These are phyloP conservation scores for Boletus speciosus DNA, from an alignment of 768 basidiomycete species.

Conservation along the genomic window DNA sequence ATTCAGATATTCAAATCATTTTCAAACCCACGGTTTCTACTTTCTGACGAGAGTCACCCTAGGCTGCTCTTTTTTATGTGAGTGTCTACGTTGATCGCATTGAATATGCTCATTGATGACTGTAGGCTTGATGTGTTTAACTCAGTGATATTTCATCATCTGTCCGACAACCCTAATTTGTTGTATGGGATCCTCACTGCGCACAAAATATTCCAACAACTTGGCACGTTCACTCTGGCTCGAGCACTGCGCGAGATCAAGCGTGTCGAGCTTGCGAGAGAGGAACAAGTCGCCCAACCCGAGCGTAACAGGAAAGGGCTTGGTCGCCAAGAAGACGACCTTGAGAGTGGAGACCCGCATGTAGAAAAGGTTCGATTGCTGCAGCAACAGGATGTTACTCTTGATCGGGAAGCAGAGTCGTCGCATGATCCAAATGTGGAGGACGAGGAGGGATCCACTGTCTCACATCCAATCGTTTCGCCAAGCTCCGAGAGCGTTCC, in stretches of 20 bases:
- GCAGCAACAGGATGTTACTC: slow-evolving; percentile 44
- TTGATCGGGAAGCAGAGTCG: slow-evolving; percentile 24
- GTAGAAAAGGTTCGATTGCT: slow-evolving; percentile 69
- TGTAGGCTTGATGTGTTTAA: slow-evolving; percentile 89
- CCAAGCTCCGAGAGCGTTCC: slow-evolving; percentile 41
- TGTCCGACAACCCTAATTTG: slow-evolving; percentile 82
- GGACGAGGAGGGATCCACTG: slow-evolving; percentile 11
- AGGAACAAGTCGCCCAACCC: slow-evolving; percentile 51
- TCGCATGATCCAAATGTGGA: slow-evolving; percentile 8
- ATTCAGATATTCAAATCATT: slow-evolving; percentile 91
- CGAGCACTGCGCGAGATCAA: slow-evolving; percentile 84
- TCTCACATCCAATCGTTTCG: slow-evolving; percentile 39
- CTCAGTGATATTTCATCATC: slow-evolving; percentile 71
- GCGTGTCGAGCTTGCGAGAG: slow-evolving; percentile 65
- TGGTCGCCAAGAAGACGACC: slow-evolving; percentile 18
- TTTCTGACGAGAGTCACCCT: slow-evolving; percentile 95
- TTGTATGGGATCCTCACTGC: slow-evolving; percentile 82
- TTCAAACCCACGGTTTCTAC: slow-evolving; percentile 80
- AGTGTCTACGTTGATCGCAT: slow-evolving; percentile 20
- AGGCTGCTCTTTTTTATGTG: slow-evolving; percentile 89
- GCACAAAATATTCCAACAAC: slow-evolving; percentile 81
- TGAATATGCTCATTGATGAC: neutral
- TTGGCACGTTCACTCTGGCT: slow-evolving; percentile 88
- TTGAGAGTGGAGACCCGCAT: slow-evolving; percentile 25
- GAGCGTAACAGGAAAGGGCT: slow-evolving; percentile 24